Evolutionary conservation across 257 asterid genomes (phyloP).

Genomic region (Capsicum baccatum): DNA sequence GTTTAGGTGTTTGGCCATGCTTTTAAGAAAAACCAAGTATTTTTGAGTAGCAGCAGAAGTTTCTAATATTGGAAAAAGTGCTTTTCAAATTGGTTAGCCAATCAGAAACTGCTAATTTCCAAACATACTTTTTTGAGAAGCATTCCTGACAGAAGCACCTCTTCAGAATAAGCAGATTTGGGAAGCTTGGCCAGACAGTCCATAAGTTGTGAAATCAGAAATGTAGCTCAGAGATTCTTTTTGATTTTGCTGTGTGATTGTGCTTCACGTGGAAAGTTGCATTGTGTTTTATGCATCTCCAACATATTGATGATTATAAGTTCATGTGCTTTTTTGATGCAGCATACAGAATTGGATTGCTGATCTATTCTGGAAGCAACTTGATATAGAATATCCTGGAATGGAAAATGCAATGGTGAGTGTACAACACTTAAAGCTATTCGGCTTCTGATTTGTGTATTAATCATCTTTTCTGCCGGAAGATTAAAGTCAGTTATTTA

Average conservation of each 20-base stretch:
- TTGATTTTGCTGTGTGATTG: not conserved
- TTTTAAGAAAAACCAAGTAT: not conserved
- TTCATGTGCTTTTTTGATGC: conserved; percentile 37
- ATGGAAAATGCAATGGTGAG: conserved; percentile 88
- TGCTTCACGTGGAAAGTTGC: not conserved
- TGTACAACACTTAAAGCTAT: not conserved
- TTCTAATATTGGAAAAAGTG: not conserved
- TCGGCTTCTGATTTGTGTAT: conserved; percentile 3
- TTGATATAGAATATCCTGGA: conserved; percentile 88
- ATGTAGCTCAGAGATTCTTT: conserved; percentile 10
- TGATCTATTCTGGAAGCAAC: conserved; percentile 98
- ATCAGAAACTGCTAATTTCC: not conserved
- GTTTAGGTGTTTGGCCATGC: not conserved
- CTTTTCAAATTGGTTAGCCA: not conserved
- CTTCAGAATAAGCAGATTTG: not conserved
- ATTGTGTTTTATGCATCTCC: not conserved
- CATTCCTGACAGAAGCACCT: not conserved
- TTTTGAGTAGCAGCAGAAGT: not conserved
- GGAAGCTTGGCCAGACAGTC: too few species aligned
- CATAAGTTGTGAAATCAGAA: not conserved
- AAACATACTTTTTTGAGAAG: not conserved
- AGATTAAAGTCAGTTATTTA: conserved; percentile 24
- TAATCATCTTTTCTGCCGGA: conserved; percentile 23
- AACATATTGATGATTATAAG: not conserved
- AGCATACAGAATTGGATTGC: conserved; percentile 95